phyloP scores from a whole-genome alignment of 495 filamentous ascomycete species.

The Sporormia fimetaria region DNA sequence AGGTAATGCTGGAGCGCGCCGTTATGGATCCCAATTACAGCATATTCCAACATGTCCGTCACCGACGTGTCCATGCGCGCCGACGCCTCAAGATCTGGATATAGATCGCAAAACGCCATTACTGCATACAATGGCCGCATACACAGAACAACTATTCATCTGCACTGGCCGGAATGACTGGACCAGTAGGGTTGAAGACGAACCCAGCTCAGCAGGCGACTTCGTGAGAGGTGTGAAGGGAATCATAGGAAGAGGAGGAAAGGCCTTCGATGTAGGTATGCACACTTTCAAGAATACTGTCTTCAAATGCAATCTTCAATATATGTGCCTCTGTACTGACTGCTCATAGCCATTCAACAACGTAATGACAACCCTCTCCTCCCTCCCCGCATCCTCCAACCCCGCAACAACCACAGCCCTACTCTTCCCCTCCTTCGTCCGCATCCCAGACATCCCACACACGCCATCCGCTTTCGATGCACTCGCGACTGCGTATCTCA shows the following conservation, averaged over 20 bases:
- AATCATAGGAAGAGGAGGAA: conserved; percentile 52
- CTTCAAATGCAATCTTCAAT: background rate
- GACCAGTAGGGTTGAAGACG: conserved; percentile 59
- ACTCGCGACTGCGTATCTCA: conserved; percentile 46
- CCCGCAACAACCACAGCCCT: conserved; percentile 46
- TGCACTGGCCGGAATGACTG: conserved; percentile 74
- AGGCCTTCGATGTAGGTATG: conserved; percentile 57
- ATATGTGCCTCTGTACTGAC: background rate
- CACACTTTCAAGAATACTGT: background rate
- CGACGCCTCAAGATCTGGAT: conserved; percentile 54
- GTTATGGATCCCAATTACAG: no score
- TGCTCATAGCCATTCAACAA: conserved; percentile 62
- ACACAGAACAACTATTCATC: conserved; percentile 71
- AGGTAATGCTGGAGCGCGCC: no score
- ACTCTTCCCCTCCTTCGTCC: conserved; percentile 69
- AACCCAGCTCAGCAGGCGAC: conserved; percentile 41
- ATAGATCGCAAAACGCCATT: conserved; percentile 63
- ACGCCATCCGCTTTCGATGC: conserved; percentile 39
- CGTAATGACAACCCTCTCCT: conserved; percentile 60
- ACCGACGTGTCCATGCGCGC: conserved; percentile 58
- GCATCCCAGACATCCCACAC: conserved; percentile 57
- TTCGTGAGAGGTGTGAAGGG: conserved; percentile 61
- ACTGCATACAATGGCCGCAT: conserved; percentile 64
- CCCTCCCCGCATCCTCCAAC: conserved; percentile 39
- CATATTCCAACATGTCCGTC: conserved; percentile 52